Evolutionary conservation across 2,329 filamentous ascomycete genomes (phyloP).

Genomic region (Fusarium bulbicola): DNA sequence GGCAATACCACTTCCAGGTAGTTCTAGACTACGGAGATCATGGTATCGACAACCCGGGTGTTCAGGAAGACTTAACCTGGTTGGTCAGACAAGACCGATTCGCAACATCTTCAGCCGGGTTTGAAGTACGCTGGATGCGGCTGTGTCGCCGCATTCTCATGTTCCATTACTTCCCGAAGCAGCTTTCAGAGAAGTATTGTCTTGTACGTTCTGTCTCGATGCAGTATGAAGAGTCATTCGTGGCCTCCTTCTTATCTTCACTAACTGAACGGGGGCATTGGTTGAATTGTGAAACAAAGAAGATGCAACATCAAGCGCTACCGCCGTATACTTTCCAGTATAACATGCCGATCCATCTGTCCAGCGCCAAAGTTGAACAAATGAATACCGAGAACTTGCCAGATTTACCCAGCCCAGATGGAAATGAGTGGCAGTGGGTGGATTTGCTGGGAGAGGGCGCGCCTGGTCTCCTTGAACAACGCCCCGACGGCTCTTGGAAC

Average conservation of each 20-base stretch:
- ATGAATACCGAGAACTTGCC: not conserved
- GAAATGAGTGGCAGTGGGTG: not conserved
- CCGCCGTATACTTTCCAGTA: not conserved
- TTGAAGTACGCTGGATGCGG: not conserved
- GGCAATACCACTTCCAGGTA: not conserved
- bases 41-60: not conserved
- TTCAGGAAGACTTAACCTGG: not conserved
- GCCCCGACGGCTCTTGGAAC: not conserved
- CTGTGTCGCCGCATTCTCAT: not conserved
- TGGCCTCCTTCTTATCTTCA: too few relatives aligned
- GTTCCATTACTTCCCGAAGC: not conserved
- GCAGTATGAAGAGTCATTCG: not conserved
- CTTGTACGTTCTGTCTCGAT: not conserved
- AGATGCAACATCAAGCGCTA: not conserved
- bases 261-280: not conserved
- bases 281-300: not conserved
- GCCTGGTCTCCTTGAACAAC: not conserved
- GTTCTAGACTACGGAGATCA: not conserved
- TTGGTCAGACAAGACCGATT: not conserved
- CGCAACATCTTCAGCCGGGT: not conserved
- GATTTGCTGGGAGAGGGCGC: not conserved
- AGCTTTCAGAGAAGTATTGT: not conserved
- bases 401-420: not conserved
- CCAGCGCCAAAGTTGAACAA: not conserved
- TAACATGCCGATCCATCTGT: not conserved